These are phyloP conservation scores for Ogataea sp. DNA, from an alignment of 805 yeast genomes.

Conservation along the genomic window DNA sequence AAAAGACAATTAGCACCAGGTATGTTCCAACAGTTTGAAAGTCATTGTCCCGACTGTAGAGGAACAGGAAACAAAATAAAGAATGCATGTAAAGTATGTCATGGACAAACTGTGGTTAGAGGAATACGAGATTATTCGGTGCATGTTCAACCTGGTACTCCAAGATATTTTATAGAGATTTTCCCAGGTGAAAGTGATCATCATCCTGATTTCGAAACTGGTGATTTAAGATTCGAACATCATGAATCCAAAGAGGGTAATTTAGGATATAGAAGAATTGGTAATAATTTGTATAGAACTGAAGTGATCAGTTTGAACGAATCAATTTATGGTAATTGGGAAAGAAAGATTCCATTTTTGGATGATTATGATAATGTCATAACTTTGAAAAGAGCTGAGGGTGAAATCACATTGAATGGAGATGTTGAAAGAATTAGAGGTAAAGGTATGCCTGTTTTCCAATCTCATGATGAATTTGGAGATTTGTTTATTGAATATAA, in stretches of 20 bases:
- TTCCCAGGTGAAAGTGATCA: conserved; percentile 76
- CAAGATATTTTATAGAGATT: conserved; percentile 48
- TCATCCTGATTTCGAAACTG: conserved; percentile 74
- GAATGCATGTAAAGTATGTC: conserved; percentile 60
- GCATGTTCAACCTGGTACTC: conserved; percentile 62
- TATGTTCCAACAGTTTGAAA: conserved; percentile 80
- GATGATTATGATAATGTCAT: conserved; percentile 48
- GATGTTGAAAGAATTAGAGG: conserved; percentile 65
- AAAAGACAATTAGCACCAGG: conserved; percentile 80
- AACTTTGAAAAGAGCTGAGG: conserved; percentile 38
- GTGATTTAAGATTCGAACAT: conserved; percentile 63
- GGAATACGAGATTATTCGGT: conserved; percentile 50
- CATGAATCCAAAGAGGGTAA: conserved; percentile 47
- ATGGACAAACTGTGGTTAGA: conserved; percentile 58
- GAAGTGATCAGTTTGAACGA: conserved; percentile 70
- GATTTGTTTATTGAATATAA: conserved; percentile 43
- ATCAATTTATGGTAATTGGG: conserved; percentile 78
- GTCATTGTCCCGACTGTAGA: conserved; percentile 68
- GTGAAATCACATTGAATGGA: conserved; percentile 51
- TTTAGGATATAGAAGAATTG: conserved; percentile 82
- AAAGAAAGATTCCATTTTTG: conserved; percentile 53
- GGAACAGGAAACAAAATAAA: conserved; percentile 69
- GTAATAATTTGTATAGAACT: conserved; percentile 65
- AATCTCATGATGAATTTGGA: conserved; percentile 45
- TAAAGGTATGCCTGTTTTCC: conserved; percentile 76